Conservation (phyloP, 805 yeast species). For the Helenozyma baotianmanensis region DNA sequence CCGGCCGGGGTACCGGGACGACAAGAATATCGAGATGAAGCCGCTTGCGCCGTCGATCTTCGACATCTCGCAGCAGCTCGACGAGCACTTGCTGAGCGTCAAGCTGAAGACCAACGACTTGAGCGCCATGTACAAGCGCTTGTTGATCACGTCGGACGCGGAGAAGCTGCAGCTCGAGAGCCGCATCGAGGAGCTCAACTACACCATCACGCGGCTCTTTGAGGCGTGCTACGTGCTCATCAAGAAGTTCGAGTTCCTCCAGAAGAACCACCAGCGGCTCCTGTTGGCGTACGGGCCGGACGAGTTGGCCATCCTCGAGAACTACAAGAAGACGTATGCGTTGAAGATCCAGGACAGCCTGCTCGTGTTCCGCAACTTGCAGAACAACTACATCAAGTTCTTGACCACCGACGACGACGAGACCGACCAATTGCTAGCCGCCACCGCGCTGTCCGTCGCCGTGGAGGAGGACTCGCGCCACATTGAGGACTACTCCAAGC, state of each 20-base stretch:
- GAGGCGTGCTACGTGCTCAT: conserved; percentile 76
- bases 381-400: conserved; percentile 82
- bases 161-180: conserved; percentile 75
- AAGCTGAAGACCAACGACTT: conserved; percentile 54
- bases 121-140: conserved; percentile 69
- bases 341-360: conserved; percentile 75
- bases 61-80: conserved; percentile 69
- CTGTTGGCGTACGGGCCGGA: conserved; percentile 35
- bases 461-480: conserved; percentile 12
- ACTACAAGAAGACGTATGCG: conserved; percentile 82
- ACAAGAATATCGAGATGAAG: conserved; percentile 50
- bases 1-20: conserved; percentile 11
- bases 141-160: conserved; percentile 80
- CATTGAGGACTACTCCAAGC: conserved; percentile 47
- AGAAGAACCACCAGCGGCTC: conserved; percentile 37
- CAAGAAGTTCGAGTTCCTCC: conserved; percentile 52
- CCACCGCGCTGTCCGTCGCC: background rate
- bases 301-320: conserved; percentile 66
- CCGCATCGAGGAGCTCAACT: conserved; percentile 74
- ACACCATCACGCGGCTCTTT: conserved; percentile 66
- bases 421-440: conserved; percentile 18
- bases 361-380: conserved; percentile 77
- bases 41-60: conserved; percentile 74
- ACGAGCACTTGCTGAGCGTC: conserved; percentile 52
- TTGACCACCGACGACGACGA: conserved; percentile 76